These are phyloP conservation scores for Willaertia magna DNA, from an alignment of 208 protist genomes.

Conservation along the genomic window DNA sequence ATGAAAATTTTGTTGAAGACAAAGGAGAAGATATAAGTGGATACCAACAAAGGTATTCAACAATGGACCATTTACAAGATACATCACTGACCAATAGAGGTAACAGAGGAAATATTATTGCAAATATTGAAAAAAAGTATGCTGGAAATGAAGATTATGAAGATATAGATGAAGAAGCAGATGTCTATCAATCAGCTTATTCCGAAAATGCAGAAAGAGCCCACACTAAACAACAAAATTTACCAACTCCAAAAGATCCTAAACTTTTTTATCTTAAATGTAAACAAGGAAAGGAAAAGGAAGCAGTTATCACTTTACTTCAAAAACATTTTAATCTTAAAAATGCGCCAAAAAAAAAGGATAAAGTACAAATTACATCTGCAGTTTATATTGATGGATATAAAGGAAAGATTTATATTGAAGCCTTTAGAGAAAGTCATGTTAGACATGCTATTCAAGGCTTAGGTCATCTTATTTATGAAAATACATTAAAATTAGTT, in stretches of 20 bases:
- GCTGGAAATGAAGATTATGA: neutral
- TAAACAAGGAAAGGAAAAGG: conserved; percentile 12
- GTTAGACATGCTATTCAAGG: conserved; percentile 38
- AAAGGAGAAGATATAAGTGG: neutral
- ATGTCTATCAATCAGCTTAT: neutral
- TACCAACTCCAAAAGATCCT: neutral
- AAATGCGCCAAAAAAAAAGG: neutral
- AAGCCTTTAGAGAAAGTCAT: conserved; percentile 29
- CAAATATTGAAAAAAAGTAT: neutral
- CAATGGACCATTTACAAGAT: neutral
- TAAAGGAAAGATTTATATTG: conserved; percentile 39
- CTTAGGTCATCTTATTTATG: conserved; percentile 9
- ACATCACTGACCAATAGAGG: neutral
- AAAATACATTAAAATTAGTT: conserved; percentile 25
- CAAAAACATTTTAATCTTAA: neutral
- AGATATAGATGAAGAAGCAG: neutral
- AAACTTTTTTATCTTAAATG: conserved; percentile 3
- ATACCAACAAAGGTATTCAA: neutral
- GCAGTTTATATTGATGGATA: neutral
- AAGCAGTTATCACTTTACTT: neutral
- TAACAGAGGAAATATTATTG: neutral
- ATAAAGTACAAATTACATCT: neutral
- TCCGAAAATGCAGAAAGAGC: neutral
- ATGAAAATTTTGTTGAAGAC: neutral
- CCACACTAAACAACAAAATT: neutral